phyloP scores from a whole-genome alignment of 352 stramenopile genomes.

The Thraustotheca clavata region DNA sequence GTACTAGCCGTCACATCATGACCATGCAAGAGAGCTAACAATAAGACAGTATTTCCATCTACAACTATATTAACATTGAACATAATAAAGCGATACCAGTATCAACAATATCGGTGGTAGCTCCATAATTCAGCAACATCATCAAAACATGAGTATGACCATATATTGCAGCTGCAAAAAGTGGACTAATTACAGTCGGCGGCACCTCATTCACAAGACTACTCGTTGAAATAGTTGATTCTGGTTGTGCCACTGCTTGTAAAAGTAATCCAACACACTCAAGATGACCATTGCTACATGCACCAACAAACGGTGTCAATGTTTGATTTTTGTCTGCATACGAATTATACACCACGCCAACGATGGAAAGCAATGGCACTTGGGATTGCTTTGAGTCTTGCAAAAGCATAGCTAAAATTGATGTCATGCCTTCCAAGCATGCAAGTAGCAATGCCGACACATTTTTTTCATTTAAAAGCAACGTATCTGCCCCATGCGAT shows the following conservation, averaged over 20 bases:
- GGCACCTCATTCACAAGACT: slow-evolving; percentile 19
- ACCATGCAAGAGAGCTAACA: slow-evolving; percentile 41
- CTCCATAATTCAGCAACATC: slow-evolving; percentile 20
- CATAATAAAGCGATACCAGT: slow-evolving; percentile 12
- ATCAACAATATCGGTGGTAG: slow-evolving; percentile 22
- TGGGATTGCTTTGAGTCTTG: background rate
- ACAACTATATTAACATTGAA: slow-evolving; percentile 22
- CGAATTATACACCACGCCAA: slow-evolving; percentile 72
- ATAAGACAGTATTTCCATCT: slow-evolving; percentile 42
- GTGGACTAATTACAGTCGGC: slow-evolving; percentile 20
- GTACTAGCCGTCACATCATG: slow-evolving; percentile 44
- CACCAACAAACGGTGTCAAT: slow-evolving; percentile 45
- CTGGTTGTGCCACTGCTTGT: slow-evolving; percentile 3
- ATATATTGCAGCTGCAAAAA: slow-evolving; percentile 16
- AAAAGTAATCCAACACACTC: slow-evolving; percentile 44
- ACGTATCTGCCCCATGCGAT: slow-evolving; percentile 30
- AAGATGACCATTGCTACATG: slow-evolving; percentile 64
- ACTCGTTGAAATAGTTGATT: background rate
- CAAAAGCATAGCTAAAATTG: slow-evolving; percentile 39
- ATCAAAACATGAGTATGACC: slow-evolving; percentile 14
- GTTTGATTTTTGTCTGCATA: slow-evolving; percentile 47
- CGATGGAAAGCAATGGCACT: slow-evolving; percentile 35
- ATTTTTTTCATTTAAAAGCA: slow-evolving; percentile 53
- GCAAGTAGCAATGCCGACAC: slow-evolving; percentile 63
- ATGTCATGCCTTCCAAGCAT: slow-evolving; percentile 50